Base-by-base conservation (phyloP, 2,329 filamentous ascomycete species). In the Ceratocystis variospora region DNA sequence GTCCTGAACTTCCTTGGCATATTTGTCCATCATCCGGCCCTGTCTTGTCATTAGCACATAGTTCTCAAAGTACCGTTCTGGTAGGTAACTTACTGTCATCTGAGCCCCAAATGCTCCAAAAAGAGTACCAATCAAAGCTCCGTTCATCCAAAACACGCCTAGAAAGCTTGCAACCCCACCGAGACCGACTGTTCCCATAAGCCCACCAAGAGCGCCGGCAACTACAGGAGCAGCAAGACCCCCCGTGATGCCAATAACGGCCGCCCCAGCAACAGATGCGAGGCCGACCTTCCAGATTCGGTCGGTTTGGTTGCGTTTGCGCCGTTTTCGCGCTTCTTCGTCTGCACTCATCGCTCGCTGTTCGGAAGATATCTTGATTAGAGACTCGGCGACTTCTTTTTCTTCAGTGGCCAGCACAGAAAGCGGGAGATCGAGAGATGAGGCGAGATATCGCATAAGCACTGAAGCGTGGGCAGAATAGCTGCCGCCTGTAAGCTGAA, bases 281-380 rank as follows among this genome's bases (percentile, higher is more conserved):
- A 96, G 79, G 0, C 92, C 90, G 22, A 96, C 90, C 73, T 96
- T 96, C 89, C 90, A 96, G 73, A 88, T 88, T 7, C 91, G 80
- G 22, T 83, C 80, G 7, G 81, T 77, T 70, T 88, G 84, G 65
- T 87, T 88, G 68, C 89, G 82, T 69, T 92, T 85, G 15, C 82
- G 82, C 65, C 87, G 84, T 73, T 88, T 88, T 72, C 87, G 83
- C 0, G 85, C 86, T 73, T 94, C 90, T 0, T 86, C 83, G 68
- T 92, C 88, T 0, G 88, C 89, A 0, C 86, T 87, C 79, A 95
- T 87, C 57, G 63, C 61, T 7, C 76, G 74, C n/a, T 76, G 73
- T 3, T 76, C 74, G 25, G 79, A 78, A 31, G 80, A 81, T 0
- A 86, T 85, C 71, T 88, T 83, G 0, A 96, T 80, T 25, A 96